Evolutionary conservation across 148 eudicot genomes (phyloP).

Genomic region (Rhododendron kiyosumense): DNA sequence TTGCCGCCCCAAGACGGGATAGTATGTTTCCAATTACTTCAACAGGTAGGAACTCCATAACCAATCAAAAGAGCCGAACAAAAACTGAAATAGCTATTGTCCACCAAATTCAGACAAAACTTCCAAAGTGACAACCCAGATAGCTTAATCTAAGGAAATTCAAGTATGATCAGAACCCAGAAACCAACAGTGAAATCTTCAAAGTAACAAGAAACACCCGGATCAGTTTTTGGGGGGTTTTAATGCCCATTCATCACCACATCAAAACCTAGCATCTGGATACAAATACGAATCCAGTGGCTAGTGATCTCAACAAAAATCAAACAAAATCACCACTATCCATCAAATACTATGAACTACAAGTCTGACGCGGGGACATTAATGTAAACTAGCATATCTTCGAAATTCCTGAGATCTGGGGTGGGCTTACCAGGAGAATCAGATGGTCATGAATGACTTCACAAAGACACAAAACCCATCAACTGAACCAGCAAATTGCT

Average conservation of each 20-base stretch:
- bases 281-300: neutral
- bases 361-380: neutral
- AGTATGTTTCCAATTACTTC: slow-evolving; percentile 93
- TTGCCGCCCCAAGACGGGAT: slow-evolving; percentile 69
- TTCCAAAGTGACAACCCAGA: neutral
- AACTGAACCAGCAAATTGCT: neutral
- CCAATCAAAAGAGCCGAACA: neutral
- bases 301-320: neutral
- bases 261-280: neutral
- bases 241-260: neutral
- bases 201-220: neutral
- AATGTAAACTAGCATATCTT: neutral
- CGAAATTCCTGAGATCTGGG: neutral
- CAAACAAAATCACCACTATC: neutral
- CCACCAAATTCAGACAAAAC: neutral
- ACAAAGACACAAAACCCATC: slow-evolving; percentile 4
- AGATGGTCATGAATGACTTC: neutral
- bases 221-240: neutral
- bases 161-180: slow-evolving; percentile 3
- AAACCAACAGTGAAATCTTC: slow-evolving; percentile 5
- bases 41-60: slow-evolving; percentile 77
- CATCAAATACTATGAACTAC: neutral
- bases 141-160: neutral
- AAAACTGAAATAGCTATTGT: neutral
- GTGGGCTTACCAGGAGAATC: slow-evolving; percentile 12